Percentiles rank a stretch among this genome's conserved stretches.
These are phyloP conservation scores for Ascoidea rubescens DNA, from an alignment of 805 yeast genomes.

Conservation along the genomic window DNA sequence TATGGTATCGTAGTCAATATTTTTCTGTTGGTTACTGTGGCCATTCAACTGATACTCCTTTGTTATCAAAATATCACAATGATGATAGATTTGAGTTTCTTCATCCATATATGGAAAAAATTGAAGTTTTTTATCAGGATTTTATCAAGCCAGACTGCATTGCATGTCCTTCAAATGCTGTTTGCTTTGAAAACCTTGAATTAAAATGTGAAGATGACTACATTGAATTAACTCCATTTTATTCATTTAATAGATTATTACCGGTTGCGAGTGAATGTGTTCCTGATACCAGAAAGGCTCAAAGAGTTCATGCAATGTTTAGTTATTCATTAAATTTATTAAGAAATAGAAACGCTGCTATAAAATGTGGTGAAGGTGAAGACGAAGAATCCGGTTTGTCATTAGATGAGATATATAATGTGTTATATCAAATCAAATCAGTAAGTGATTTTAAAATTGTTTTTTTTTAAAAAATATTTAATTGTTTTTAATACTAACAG, in stretches of 20 bases:
- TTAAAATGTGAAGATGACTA: conserved; percentile 63
- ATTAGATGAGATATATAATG: conserved; percentile 34
- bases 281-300: conserved; percentile 59
- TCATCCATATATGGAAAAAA: conserved; percentile 16
- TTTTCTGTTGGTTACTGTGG: conserved; percentile 67
- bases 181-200: conserved; percentile 47
- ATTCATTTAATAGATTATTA: conserved; percentile 38
- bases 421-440: conserved; percentile 26
- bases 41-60: conserved; percentile 32
- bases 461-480: conserved; percentile 8
- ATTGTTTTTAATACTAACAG: conserved; percentile 13
- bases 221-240: conserved; percentile 36
- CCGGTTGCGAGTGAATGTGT: conserved; percentile 56
- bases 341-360: conserved; percentile 53
- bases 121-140: conserved; percentile 32
- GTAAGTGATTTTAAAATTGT: conserved; percentile 11
- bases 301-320: conserved; percentile 50
- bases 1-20: conserved; percentile 56
- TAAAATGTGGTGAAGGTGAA: conserved; percentile 40
- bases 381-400: conserved; percentile 39
- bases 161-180: conserved; percentile 71
- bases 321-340: conserved; percentile 53
- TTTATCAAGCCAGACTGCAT: conserved; percentile 47
- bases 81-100: conserved; percentile 7
- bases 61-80: conserved; percentile 19